Base-by-base conservation (phyloP, 257 asterid genomes). In the Solanum habrochaites region DNA sequence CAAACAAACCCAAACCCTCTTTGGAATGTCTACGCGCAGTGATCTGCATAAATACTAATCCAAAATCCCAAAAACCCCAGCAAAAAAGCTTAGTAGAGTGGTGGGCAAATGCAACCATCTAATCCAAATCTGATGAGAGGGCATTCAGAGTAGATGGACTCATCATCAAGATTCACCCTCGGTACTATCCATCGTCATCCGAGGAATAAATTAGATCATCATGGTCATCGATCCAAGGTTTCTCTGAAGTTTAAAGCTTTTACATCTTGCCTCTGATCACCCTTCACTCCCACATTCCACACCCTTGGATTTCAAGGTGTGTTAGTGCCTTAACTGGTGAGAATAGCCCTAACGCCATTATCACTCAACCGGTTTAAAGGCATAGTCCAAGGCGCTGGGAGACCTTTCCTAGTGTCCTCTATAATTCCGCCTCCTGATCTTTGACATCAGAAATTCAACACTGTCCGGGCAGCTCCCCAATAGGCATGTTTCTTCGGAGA, bases 231-330 rank as follows among this genome's bases (percentile, higher is more conserved):
- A 78, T 58, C 67, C 43, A 80, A 83, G 89, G 86, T 32, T 8
- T n/a, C n/a, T 71, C 23, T 2, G 62, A 82, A 87, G 31, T 29
- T 67, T 40, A 31, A 64, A 87, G 86, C 25, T 32, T 71, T 49
- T 45, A 87, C 89, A 87, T 64, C 73, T 77, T 21, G 18, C 83
- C 56, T 87, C 83, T 49, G 89, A 82, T 82, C 16, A 14, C 84
- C 89, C 11, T 82, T 85, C 86, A 87, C 66, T 45, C 47, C 52
- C 81, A 87, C 82, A 16, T 81, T 43, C 71, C 82, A 71, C 86
- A 87, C 47, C 87, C 89, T 82, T 82, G 83, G 20, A 87, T 82
- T 35, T 87, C 87, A 42, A 82, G 87, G 70, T 82, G 83, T 1
- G 35, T 49, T 69, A 87, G 87, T 31, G 13, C 70, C 71, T 70